phyloP scores from a whole-genome alignment of 345 rosid species.

The Populus euphratica region DNA sequence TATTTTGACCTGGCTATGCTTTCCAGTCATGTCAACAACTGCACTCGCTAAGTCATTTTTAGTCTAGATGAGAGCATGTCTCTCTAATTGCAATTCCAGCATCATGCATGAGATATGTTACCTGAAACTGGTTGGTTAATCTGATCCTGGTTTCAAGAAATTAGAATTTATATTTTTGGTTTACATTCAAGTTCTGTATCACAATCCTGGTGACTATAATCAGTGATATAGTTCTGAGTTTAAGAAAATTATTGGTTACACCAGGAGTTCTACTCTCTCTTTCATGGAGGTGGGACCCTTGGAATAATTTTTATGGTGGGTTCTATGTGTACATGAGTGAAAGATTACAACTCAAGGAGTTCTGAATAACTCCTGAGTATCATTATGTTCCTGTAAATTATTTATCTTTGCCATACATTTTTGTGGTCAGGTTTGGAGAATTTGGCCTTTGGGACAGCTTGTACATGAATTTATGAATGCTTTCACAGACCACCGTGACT shows the following conservation, averaged over 20 bases:
- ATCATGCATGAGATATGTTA: neutral
- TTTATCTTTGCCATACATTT: neutral
- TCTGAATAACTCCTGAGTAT: neutral
- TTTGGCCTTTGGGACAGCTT: conserved; percentile 74
- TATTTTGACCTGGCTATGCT: neutral
- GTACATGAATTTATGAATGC: conserved; percentile 88
- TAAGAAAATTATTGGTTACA: too few relatives aligned
- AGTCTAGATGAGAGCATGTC: neutral
- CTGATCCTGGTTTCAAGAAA: too few relatives aligned
- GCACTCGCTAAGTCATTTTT: neutral
- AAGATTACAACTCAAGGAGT: neutral
- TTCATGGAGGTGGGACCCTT: too few relatives aligned
- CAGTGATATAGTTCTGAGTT: neutral
- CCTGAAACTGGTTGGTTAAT: too few relatives aligned
- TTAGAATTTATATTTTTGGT: neutral
- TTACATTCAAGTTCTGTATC: too few relatives aligned
- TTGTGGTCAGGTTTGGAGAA: conserved; percentile 73
- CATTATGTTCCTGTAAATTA: neutral
- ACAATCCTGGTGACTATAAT: neutral
- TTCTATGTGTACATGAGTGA: too few relatives aligned
- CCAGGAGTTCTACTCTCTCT: too few relatives aligned
- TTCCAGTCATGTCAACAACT: neutral
- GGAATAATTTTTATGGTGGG: too few relatives aligned
- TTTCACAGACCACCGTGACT: conserved; percentile 95
- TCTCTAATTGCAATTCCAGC: neutral